Percentiles rank a stretch among this genome's conserved stretches.
These are phyloP conservation scores for Takakia lepidozioides DNA, from an alignment of 225 moss, liverwort and hornwort species.

Conservation along the genomic window DNA sequence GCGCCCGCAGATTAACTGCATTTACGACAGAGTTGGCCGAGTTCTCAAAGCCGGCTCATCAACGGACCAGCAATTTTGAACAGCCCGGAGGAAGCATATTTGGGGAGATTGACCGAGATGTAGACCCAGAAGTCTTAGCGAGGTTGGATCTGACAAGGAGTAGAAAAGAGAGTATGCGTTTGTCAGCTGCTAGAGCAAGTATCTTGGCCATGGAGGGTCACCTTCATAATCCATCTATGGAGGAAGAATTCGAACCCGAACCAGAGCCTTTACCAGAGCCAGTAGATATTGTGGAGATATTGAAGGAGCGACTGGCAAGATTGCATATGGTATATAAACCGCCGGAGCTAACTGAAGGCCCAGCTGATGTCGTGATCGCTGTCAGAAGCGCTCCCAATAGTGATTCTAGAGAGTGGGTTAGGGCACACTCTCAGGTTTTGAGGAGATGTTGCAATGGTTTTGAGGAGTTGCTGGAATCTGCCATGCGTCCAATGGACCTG, in stretches of 20 bases:
- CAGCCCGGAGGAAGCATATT: conserved; percentile 15
- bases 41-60: conserved; percentile 17
- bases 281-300: conserved; percentile 17
- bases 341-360: conserved; percentile 7
- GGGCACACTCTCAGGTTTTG: conserved; percentile 17
- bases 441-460: conserved; percentile 28
- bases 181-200: no score
- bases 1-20: no score
- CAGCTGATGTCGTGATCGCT: conserved; percentile 13
- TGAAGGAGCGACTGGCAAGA: conserved; percentile 7
- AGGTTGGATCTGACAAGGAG: conserved; percentile 2
- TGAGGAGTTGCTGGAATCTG: conserved; percentile 18
- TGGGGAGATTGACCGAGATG: conserved; percentile 7
- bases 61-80: conserved; percentile 14
- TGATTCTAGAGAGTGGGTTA: conserved; percentile 18
- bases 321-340: conserved; percentile 19
- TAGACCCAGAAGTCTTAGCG: conserved; percentile 7
- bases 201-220: no score
- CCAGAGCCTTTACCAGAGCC: conserved; percentile 1
- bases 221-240: neutral
- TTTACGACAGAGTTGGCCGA: conserved; percentile 18
- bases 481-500: conserved; percentile 25
- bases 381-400: conserved; percentile 2
- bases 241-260: neutral
- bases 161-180: neutral